phyloP scores from a whole-genome alignment of 108 stramenopile species.

The Aurantiochytrium sp. region DNA sequence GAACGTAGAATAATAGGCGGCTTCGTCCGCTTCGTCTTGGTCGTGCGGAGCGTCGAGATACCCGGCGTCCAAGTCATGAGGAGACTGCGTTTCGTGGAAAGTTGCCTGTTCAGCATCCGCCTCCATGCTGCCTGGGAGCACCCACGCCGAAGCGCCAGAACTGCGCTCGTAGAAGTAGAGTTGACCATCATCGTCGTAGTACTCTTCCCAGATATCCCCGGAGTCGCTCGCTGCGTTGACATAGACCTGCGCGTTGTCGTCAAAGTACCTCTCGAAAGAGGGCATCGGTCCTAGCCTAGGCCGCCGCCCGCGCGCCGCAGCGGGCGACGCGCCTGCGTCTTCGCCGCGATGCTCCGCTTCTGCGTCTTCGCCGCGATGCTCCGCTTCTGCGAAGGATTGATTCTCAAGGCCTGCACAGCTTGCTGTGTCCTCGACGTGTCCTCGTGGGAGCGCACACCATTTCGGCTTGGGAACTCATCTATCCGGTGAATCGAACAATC shows the following conservation, averaged over 20 bases:
- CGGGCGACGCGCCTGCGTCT: neutral
- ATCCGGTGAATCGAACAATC: too few relatives aligned
- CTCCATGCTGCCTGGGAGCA: neutral
- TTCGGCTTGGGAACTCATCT: too few relatives aligned
- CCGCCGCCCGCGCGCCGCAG: neutral
- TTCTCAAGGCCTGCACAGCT: too few relatives aligned
- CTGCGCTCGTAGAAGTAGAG: slow-evolving; percentile 11
- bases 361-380: neutral
- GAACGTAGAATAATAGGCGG: too few relatives aligned
- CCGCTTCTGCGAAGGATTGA: neutral
- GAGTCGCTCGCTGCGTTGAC: neutral
- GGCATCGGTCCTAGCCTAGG: neutral
- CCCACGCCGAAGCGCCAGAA: neutral
- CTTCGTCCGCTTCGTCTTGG: too few relatives aligned
- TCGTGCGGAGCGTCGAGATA: too few relatives aligned
- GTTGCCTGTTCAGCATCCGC: neutral
- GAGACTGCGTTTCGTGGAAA: neutral
- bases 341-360: neutral
- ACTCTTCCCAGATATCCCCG: neutral
- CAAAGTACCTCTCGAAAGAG: neutral
- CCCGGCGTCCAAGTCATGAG: too few relatives aligned
- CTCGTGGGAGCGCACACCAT: too few relatives aligned
- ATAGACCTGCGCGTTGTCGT: neutral
- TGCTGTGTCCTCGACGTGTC: too few relatives aligned
- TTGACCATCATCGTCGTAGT: neutral